These are phyloP conservation scores for Aphanoascus verrucosus DNA, from an alignment of 2,329 filamentous ascomycete species.

Conservation along the genomic window DNA sequence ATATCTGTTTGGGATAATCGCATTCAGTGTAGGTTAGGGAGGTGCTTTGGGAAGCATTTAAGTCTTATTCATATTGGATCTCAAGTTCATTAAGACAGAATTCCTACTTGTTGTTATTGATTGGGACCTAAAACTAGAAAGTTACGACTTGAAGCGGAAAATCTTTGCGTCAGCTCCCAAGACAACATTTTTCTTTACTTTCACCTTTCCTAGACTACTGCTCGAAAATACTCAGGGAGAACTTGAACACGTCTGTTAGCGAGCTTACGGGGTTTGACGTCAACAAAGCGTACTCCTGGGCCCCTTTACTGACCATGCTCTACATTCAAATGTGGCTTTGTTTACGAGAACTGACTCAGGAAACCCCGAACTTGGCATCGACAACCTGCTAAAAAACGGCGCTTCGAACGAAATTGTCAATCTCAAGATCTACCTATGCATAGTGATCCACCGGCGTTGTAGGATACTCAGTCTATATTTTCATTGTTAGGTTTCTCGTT, in stretches of 20 bases:
- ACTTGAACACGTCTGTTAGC: not conserved
- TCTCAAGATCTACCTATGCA: not conserved
- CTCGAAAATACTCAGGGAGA: not conserved
- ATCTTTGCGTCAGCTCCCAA: too few species aligned
- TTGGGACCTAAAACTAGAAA: too few species aligned
- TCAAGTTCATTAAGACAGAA: too few species aligned
- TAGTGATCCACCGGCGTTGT: not conserved
- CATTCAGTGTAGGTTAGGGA: too few species aligned
- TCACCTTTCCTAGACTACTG: not conserved
- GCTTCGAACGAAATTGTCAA: not conserved
- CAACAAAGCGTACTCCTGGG: not conserved
- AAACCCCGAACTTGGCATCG: too few species aligned
- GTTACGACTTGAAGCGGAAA: too few species aligned
- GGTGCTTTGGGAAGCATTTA: too few species aligned
- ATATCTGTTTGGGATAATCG: not conserved
- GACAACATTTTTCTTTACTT: not conserved
- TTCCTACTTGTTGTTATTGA: too few species aligned
- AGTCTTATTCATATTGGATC: too few species aligned
- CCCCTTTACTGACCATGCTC: too few species aligned
- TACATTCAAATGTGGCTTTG: too few species aligned
- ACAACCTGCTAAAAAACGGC: too few species aligned
- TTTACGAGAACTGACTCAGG: not conserved
- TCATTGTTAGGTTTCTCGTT: conserved; percentile 30
- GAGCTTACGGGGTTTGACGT: not conserved
- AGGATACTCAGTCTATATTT: conserved; percentile 7